Conservation (phyloP, 2,329 filamentous ascomycete genomes). For the Neonectria neomacrospora region DNA sequence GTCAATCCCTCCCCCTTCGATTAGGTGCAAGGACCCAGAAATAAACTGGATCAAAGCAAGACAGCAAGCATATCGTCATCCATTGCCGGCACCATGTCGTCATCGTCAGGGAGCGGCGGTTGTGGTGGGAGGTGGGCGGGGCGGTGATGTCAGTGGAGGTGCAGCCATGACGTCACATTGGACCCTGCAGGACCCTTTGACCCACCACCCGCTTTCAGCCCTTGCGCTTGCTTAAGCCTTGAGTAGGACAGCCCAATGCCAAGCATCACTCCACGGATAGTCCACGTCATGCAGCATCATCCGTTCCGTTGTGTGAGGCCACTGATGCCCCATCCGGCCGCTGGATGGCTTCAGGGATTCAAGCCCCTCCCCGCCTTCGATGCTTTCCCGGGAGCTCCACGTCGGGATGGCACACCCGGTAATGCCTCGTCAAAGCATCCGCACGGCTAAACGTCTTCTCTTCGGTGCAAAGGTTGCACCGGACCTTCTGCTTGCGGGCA, state of each 20-base stretch:
- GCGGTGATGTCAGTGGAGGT: constrained; percentile 45
- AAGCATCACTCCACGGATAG: constrained; percentile 32
- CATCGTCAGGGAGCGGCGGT: constrained; percentile 39
- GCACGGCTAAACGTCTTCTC: constrained; percentile 98
- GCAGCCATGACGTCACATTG: constrained; percentile 13
- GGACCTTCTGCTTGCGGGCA: constrained; percentile 90
- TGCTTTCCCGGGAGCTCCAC: constrained; percentile 80
- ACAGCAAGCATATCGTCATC: constrained; percentile 26
- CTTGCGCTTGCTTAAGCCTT: constrained; percentile 30
- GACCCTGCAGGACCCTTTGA: constrained; percentile 49
- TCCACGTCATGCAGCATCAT: constrained; percentile 47
- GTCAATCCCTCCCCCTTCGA: constrained; percentile 31
- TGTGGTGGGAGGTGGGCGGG: constrained; percentile 12
- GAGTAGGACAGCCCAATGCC: constrained; percentile 32
- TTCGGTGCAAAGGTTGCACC: constrained; percentile 91
- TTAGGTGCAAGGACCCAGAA: constrained; percentile 30
- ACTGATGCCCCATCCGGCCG: constrained; percentile 8
- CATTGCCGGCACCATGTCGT: constrained; percentile 42
- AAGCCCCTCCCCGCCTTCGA: constrained; percentile 46
- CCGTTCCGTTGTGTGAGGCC: constrained; percentile 25
- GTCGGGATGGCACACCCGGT: constrained; percentile 93
- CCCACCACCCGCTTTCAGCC: constrained; percentile 34
- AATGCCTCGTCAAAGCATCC: constrained; percentile 93
- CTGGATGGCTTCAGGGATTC: constrained; percentile 15
- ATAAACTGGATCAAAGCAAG: constrained; percentile 28